These are phyloP conservation scores for Podospora conica DNA, from an alignment of 495 filamentous ascomycete species.

Conservation along the genomic window DNA sequence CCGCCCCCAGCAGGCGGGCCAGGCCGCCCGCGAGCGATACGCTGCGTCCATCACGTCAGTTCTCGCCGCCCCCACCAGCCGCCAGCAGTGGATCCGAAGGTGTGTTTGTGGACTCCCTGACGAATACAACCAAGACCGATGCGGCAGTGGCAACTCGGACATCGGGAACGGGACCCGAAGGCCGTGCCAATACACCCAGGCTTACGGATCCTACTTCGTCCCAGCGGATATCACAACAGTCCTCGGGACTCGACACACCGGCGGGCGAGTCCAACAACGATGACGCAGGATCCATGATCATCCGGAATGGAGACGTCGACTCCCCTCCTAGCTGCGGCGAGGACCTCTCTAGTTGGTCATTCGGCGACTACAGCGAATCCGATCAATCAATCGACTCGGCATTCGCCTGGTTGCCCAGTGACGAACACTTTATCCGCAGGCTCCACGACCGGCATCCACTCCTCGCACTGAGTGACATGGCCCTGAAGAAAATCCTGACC, in stretches of 20 bases:
- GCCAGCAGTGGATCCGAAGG: background rate
- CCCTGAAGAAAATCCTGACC: background rate
- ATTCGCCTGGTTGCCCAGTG: slow-evolving; percentile 7
- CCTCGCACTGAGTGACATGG: background rate
- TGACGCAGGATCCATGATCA: background rate
- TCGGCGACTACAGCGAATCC: background rate
- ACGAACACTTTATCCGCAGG: background rate
- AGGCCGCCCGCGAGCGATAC: background rate
- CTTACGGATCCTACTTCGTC: background rate
- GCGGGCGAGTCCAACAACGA: background rate
- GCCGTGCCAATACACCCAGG: background rate
- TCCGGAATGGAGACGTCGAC: background rate
- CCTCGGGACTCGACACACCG: background rate
- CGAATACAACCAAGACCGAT: background rate
- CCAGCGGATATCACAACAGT: background rate
- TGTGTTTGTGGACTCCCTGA: background rate
- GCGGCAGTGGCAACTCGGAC: background rate
- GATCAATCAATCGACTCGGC: slow-evolving; percentile 7
- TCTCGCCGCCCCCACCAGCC: background rate
- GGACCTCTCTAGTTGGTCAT: slow-evolving; percentile 3
- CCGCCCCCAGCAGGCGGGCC: background rate
- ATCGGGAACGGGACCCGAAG: background rate
- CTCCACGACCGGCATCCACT: slow-evolving; percentile 2
- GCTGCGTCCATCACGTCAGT: background rate
- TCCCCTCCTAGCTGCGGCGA: background rate